Evolutionary conservation across 495 filamentous ascomycete species (phyloP), one percentile per base, ranked within the genome.

Genomic region (Hypoxylon fragiforme): DNA sequence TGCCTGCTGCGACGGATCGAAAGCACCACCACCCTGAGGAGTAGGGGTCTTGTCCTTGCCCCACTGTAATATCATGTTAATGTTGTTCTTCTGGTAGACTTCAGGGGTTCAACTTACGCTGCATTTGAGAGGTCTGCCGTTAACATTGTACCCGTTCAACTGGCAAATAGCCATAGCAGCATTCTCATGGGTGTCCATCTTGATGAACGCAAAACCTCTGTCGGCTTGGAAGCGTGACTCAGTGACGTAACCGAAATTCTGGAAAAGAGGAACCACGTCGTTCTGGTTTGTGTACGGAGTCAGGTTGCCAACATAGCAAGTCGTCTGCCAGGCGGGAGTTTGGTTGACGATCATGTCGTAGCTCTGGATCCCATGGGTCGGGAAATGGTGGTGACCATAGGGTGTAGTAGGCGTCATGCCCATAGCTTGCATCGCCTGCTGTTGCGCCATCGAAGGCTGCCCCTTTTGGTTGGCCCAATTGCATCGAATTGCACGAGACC

Each of bases 401-500:
- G 92, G 90, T 12, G 92, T 96, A 38, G 92, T 95, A 15, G 95
- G 95, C 11, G 94, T 96, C 91, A 99, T 94, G 67, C 95, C 94
- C 90, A 97, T 96, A 34, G 90, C 88, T 44, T 88, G 87, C 89
- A 99, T 92, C 21, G 91, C 90, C 70, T 94, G 89, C 72, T 97
- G 94, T 75, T 99, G 94, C 36, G 92, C 90, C 65, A 97, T 95
- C 1, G 95, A 97, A 37, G 94, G 94, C 66, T 99, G 94, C 30
- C 94, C 94, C 80, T 99, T 99, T 70, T 99, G 94, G 74, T 99
- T 99, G 44, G 94, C 94, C 94, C 94, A 99, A 77, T 99, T 99
- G 82, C 92, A 97, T 54, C 94, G 90, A 68, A 99, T 99, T 3
- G 95, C 94, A 44, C 94, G 91, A 55, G 95, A 97, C 40, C 94